phyloP scores from a whole-genome alignment of 768 basidiomycete genomes.

The Cystobasidium onofrii region DNA sequence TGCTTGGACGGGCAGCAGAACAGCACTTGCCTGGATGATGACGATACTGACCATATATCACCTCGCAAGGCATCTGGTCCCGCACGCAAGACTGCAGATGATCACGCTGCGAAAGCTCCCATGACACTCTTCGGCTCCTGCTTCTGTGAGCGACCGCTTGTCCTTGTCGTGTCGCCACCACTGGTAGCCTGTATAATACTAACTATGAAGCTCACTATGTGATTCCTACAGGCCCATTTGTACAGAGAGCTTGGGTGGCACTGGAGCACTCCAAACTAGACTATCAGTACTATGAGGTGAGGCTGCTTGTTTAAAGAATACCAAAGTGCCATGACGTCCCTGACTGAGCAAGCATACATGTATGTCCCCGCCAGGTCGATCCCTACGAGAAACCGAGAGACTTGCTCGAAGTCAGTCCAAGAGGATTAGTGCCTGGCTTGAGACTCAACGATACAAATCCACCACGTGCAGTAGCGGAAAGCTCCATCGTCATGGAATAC shows the following conservation, averaged over 20 bases:
- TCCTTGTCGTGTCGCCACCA: not conserved
- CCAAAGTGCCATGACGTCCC: no score
- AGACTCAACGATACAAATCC: constrained; percentile 44
- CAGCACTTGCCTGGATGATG: no score
- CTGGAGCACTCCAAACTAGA: constrained; percentile 64
- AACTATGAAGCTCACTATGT: not conserved
- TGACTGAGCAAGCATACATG: constrained; percentile 32
- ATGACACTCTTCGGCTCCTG: constrained; percentile 18
- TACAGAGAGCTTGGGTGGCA: constrained; percentile 72
- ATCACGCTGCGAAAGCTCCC: constrained; percentile 11
- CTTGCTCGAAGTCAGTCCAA: constrained; percentile 70
- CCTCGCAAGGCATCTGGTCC: constrained; percentile 9
- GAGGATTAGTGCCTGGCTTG: constrained; percentile 67
- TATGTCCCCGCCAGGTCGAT: constrained; percentile 51
- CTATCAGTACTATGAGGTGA: constrained; percentile 71
- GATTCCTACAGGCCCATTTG: constrained; percentile 51
- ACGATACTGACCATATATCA: not conserved
- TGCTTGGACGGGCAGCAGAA: no score
- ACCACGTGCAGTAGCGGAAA: constrained; percentile 61
- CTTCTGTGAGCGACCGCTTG: constrained; percentile 9
- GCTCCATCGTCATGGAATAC: constrained; percentile 63
- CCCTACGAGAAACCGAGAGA: constrained; percentile 51
- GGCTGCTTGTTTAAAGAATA: constrained; percentile 36
- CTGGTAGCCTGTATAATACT: no score
- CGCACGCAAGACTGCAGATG: constrained; percentile 12